Evolutionary conservation across 495 filamentous ascomycete genomes (phyloP).

Genomic region (Viridothelium virens): DNA sequence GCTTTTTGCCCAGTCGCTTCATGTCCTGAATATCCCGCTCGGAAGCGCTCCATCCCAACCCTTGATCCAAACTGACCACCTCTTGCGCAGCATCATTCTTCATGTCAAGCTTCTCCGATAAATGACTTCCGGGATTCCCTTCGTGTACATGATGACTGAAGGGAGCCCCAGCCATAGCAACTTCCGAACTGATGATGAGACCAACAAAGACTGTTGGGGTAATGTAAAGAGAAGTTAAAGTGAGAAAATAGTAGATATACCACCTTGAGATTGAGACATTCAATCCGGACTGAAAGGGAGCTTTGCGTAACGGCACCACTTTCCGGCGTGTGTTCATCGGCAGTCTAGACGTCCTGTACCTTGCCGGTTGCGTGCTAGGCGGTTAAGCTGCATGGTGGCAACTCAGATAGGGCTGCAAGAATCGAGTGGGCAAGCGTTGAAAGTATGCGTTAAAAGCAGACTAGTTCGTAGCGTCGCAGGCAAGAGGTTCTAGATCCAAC

Average conservation of each 20-base stretch:
- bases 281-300: too few relatives aligned
- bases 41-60: constrained; percentile 19
- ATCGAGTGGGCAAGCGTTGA: neutral
- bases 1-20: constrained; percentile 33
- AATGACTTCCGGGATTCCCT: neutral
- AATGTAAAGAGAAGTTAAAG: neutral
- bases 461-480: too few relatives aligned
- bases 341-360: neutral
- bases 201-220: neutral
- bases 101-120: neutral
- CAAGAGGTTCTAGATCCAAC: too few relatives aligned
- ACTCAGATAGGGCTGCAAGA: neutral
- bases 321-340: neutral
- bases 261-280: neutral
- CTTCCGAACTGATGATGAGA: neutral
- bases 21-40: constrained; percentile 28
- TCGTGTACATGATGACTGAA: neutral
- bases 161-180: neutral
- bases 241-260: neutral
- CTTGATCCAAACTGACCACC: neutral
- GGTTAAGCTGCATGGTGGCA: neutral
- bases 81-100: neutral
- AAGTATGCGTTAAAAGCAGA: too few relatives aligned
- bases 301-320: neutral
- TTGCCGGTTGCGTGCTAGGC: neutral